These are phyloP conservation scores for Hanseniaspora vineae DNA, from an alignment of 805 yeast species.

Conservation along the genomic window DNA sequence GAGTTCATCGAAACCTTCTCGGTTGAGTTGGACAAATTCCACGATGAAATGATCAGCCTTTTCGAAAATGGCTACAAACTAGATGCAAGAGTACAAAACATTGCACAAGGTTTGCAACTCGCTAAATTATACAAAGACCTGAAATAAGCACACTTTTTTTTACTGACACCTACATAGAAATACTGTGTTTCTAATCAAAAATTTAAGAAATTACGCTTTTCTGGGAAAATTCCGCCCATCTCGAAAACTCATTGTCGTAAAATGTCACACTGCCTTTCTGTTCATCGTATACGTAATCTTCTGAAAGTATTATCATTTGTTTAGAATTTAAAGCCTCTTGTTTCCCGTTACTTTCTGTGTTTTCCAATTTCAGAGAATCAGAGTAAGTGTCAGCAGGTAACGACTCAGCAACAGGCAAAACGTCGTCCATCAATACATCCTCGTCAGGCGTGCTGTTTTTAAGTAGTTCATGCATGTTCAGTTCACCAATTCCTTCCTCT, in stretches of 20 bases:
- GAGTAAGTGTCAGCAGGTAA: neutral
- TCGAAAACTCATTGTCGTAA: conserved; percentile 10
- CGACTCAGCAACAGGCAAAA: conserved; percentile 1
- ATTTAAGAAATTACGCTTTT: neutral
- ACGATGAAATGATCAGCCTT: conserved; percentile 38
- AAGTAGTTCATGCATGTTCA: conserved; percentile 21
- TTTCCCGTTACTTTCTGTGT: too few relatives aligned
- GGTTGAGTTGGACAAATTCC: conserved; percentile 48
- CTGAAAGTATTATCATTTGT: conserved; percentile 15
- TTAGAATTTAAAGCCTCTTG: too few relatives aligned
- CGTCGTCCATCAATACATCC: conserved; percentile 12
- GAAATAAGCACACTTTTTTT: too few relatives aligned
- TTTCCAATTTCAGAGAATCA: too few relatives aligned
- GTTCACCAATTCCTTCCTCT: conserved; percentile 23
- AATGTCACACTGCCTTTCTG: conserved; percentile 13
- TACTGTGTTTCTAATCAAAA: too few relatives aligned
- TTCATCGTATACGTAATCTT: conserved; percentile 17
- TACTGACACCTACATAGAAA: too few relatives aligned
- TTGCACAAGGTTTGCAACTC: conserved; percentile 67
- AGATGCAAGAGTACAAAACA: conserved; percentile 79
- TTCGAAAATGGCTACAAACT: conserved; percentile 56
- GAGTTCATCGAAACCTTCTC: conserved; percentile 88
- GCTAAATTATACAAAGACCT: conserved; percentile 27
- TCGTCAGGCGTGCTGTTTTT: conserved; percentile 11
- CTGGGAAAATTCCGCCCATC: conserved; percentile 13